Base-by-base conservation (phyloP, 1,284 basidiomycete genomes). In the Papiliotrema flavescens region DNA sequence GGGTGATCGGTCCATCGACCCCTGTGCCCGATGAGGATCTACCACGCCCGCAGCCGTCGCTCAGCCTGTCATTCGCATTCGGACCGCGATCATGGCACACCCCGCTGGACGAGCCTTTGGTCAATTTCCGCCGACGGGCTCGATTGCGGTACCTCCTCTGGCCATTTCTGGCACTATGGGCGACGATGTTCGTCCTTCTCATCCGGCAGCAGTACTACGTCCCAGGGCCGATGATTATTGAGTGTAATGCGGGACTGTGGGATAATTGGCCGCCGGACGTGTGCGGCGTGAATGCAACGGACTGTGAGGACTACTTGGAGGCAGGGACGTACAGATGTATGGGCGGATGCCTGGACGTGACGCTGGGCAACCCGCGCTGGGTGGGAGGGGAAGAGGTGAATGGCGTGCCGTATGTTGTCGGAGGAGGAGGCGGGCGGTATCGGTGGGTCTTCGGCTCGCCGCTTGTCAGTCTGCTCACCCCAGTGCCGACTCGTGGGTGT, bases 401-500 rank as follows among this genome's bases (percentile, higher is more conserved):
- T 52, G 55, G 60, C 15, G 44, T 59, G n/a, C 65, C 71, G 14
- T 43, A 71, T 23, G 40, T 74, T 19, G 58, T 75, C n/a, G 73
- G 62, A 14, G 64, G 65, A 40, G 59, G 44, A 3, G 43, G 59
- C n/a, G 43, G 50, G 2, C 63, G 59, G 4, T 74, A 72, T 42
- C 56, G 71, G 69, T 73, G 51, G 47, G 69, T 62, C 13, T 7
- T 32, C 11, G 19, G n/a, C 28, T 17, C 4, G 17, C 4, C 26
- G 26, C 3, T 48, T 28, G 47, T 20, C n/a, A n/a, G 14, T 24
- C 28, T 32, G 26, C 50, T 50, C 8, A 52, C n/a, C 3, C 51
- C 36, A 71, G 72, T 0, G 73, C 70, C 43, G 73, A 75, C 55
- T 70, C 67, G 3, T 75, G 73, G 73, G 45, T 73, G 5, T 75